Evolutionary conservation across 2,329 filamentous ascomycete genomes (phyloP), one percentile per base, ranked within the genome.

Genomic region (Penicillium occitanis): DNA sequence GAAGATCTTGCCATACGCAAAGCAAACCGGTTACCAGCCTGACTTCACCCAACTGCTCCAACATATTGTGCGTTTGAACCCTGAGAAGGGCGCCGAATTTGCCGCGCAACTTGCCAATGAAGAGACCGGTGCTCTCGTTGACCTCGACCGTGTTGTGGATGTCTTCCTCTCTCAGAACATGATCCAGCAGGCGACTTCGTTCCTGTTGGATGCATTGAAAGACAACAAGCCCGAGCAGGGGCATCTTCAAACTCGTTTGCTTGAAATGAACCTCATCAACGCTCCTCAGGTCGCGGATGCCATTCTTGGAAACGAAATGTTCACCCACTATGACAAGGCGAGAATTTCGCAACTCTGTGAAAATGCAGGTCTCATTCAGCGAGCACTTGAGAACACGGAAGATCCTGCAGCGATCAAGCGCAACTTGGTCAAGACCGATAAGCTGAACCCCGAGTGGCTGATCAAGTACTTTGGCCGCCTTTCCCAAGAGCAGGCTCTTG

Each of bases 131-230:
- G 90, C 93, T 28, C 83, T 97, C 67, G 90, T 99, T 70, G 95
- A 98, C 73, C 88, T 98, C 66, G 92, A 97, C 76, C 92, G 94
- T 57, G 93, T 97, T 28, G 92, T 97, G 59, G 95, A 99, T 78
- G 93, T 99, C 67, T 99, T 99, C 89, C 91, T 97, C 80, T 93
- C 93, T 10, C 95, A 99, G 79, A 93, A 93, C 74, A 95, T 98
- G 93, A 87, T 98, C 60, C 96, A 98, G 77, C 93, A 97, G 79
- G 94, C 94, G 7, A 99, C 96, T 2, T 93, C 94, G n/a, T 99
- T 99, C 86, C 82, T 99, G 61, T 87, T 99, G 30, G 95, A 99
- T 80, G 94, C 93, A 2, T 86, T 99, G 40, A 95, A 97, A 79
- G 92, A 95, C 71, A 97, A 99, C 82, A 90, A 90, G 73, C 93